phyloP scores from a whole-genome alignment of 1,139 yeast genomes.

The Diutina neorugosa region DNA sequence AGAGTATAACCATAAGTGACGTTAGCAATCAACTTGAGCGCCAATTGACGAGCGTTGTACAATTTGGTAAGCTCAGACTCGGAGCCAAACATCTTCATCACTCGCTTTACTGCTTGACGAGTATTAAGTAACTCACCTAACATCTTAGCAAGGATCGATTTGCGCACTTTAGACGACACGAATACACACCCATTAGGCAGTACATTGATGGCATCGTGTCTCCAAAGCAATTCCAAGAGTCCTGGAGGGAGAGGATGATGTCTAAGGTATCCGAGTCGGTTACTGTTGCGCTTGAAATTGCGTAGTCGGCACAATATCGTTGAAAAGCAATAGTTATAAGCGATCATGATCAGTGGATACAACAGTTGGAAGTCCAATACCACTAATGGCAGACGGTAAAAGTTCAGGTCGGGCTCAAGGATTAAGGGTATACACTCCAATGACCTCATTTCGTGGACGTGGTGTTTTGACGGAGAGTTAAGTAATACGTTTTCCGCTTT shows the following conservation, averaged over 20 bases:
- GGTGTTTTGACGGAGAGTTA: slow-evolving; percentile 68
- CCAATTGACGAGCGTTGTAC: slow-evolving; percentile 71
- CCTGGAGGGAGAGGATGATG: slow-evolving; percentile 46
- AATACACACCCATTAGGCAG: slow-evolving; percentile 86
- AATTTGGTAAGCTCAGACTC: slow-evolving; percentile 36
- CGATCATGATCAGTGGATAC: slow-evolving; percentile 86
- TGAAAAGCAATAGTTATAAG: slow-evolving; percentile 85
- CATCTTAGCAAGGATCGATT: slow-evolving; percentile 75
- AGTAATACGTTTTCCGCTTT: slow-evolving; percentile 64
- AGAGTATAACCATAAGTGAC: slow-evolving; percentile 95
- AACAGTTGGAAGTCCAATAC: slow-evolving; percentile 90
- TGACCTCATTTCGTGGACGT: slow-evolving; percentile 78
- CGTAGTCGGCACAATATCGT: slow-evolving; percentile 67
- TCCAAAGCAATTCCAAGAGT: slow-evolving; percentile 37
- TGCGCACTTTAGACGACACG: slow-evolving; percentile 52
- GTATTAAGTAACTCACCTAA: slow-evolving; percentile 70
- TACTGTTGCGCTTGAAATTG: slow-evolving; percentile 34
- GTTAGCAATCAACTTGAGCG: slow-evolving; percentile 81
- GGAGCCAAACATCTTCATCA: slow-evolving; percentile 44
- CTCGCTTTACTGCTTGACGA: slow-evolving; percentile 64
- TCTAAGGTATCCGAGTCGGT: slow-evolving; percentile 24
- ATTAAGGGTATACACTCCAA: slow-evolving; percentile 81
- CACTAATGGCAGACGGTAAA: slow-evolving; percentile 78
- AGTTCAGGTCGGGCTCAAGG: slow-evolving; percentile 81
- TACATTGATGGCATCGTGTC: slow-evolving; percentile 39